A percentile compares a stretch with the other conserved stretches of the same genome.
These are phyloP conservation scores for Trypanosoma vivax DNA, from an alignment of 208 protist species.

Conservation along the genomic window DNA sequence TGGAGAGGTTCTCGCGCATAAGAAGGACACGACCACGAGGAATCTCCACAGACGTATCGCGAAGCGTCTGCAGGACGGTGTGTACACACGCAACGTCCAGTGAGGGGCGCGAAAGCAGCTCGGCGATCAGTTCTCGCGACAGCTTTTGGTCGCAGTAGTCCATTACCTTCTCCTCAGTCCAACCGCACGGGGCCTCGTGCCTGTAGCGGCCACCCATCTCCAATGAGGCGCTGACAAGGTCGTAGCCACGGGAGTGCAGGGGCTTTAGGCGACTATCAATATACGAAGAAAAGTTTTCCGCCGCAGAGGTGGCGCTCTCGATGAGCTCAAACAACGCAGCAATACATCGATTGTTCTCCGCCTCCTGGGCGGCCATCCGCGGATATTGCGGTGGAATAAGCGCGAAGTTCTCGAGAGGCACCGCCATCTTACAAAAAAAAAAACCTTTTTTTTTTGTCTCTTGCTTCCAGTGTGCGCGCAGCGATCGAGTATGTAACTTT, in stretches of 20 bases:
- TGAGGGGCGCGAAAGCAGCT: conserved; percentile 30
- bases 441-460: conserved; percentile 10
- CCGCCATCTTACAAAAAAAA: conserved; percentile 4
- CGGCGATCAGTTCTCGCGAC: conserved; percentile 30
- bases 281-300: conserved; percentile 68
- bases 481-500: not conserved
- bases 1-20: conserved; percentile 49
- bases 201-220: conserved; percentile 49
- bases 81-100: conserved; percentile 39
- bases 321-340: conserved; percentile 42
- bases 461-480: not conserved
- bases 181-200: conserved; percentile 61
- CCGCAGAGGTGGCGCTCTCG: conserved; percentile 57
- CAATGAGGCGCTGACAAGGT: conserved; percentile 19
- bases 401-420: conserved; percentile 11
- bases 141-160: conserved; percentile 54
- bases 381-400: conserved; percentile 58
- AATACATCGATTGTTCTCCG: conserved; percentile 51
- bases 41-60: conserved; percentile 27
- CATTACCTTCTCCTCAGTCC: conserved; percentile 62
- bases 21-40: conserved; percentile 57
- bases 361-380: conserved; percentile 42
- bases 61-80: conserved; percentile 34
- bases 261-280: conserved; percentile 54
- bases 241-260: conserved; percentile 30